Evolutionary conservation across 2,329 filamentous ascomycete genomes (phyloP), one percentile per base, ranked within the genome.

Genomic region (Chaetothyriales sp.): DNA sequence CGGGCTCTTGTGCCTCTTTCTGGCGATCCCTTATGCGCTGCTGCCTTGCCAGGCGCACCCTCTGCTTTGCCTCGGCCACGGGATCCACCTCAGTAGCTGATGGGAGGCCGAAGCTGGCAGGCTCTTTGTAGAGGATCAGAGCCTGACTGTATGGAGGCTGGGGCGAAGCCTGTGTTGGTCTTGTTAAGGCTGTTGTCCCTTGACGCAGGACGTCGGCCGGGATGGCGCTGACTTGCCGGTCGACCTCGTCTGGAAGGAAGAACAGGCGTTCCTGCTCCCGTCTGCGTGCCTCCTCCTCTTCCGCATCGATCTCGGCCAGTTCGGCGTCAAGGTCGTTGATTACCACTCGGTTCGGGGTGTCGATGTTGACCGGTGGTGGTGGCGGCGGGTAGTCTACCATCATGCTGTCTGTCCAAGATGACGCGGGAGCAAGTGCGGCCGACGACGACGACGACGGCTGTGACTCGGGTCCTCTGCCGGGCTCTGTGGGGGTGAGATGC

Each of bases 251-350:
- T 0, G 87, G 81, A 0, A 94, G 75, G 70, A 95, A 57, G 20
- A 88, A 62, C 89, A 74, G 46, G 93, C 76, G 57, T n/a, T 72
- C 76, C 58, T 77, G 75, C 19, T 77, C 72, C 25, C 18, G 19
- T 54, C 76, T 73, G 6, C 25, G 25, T 18, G 48, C 45, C 1
- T 47, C 52, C 48, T 72, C 68, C 51, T 80, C 74, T 43, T 78
- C 72, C 46, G 73, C 70, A 53, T 84, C 79, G 25, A 75, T 71
- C 57, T 83, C 80, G 12, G 83, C 82, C 46, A 96, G 77, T 68
- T 96, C 90, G 60, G 84, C 84, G 63, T 94, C 88, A 8, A 98
- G 74, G 66, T 93, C 81, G 71, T 89, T 83, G 60, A 98, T 88
- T 73, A 92, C 95, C 53, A 95, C 80, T 63, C 84, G 86, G 70